Base-by-base conservation (phyloP, 1,284 basidiomycete species). In the Neolentinus lepideus region DNA sequence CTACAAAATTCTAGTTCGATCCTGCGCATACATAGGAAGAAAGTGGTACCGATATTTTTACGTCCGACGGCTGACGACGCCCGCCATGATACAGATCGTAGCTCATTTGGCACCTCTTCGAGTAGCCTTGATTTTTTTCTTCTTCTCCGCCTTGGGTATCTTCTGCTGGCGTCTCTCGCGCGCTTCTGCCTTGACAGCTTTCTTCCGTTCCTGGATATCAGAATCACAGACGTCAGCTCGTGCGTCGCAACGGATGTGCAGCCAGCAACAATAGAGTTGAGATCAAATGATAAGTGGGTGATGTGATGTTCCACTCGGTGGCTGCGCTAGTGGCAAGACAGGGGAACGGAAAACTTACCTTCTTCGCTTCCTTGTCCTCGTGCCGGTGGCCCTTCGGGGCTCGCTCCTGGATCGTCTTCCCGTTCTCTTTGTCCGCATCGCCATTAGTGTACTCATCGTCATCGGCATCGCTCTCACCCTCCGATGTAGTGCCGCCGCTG, bases 81-180 rank as follows among this genome's bases (percentile, higher is more conserved):
- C n/a, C n/a, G n/a, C n/a, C n/a, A n/a, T n/a, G n/a, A 31, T 31
- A 31, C 12, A 31, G 29, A 4, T 31, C 12, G 29, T 31, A 4
- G 29, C 29, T 31, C 6, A 4, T 12, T 31, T 6, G 29, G 29
- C 29, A 31, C 38, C 38, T 43, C 38, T 43, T 6, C 38, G 66
- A 25, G 75, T 67, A 62, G 76, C 77, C 71, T 92, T 96, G 61
- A 97, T 79, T 61, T 82, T 80, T 52, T 84, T 80, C 72, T 91
- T 90, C 76, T 98, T 98, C 71, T 95, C 92, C 38, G 86, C 82
- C 70, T 98, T 98, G 54, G 92, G 90, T 78, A 98, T 93, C 75
- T 98, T 98, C 61, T 83, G 77, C 70, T 94, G 92, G 58, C 94
- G 80, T 70, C 84, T 91, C 73, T 97, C 94, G 63, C 88, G 81